phyloP scores from a whole-genome alignment of 2,329 filamentous ascomycete species.

The Helminthosporium solani region DNA sequence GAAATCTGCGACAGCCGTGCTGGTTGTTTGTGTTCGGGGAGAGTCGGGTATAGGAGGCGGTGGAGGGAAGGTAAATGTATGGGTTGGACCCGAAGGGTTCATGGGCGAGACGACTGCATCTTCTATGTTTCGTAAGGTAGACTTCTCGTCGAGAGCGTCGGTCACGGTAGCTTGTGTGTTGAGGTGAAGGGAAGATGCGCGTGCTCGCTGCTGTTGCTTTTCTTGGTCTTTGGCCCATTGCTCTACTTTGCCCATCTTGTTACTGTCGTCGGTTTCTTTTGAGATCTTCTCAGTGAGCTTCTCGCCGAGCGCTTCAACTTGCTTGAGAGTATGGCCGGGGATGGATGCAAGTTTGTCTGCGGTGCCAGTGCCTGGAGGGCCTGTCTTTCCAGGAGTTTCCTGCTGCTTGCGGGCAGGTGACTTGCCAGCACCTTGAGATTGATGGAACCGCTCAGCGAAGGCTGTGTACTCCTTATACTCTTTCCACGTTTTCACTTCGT shows the following conservation, averaged over 20 bases:
- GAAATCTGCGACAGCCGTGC: slow-evolving; percentile 9
- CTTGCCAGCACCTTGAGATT: slow-evolving; percentile 58
- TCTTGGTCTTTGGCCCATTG: slow-evolving; percentile 45
- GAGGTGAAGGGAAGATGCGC: slow-evolving; percentile 17
- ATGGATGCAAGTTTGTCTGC: slow-evolving; percentile 25
- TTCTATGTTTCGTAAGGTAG: slow-evolving; percentile 26
- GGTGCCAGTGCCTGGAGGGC: slow-evolving; percentile 48
- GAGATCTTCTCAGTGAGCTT: slow-evolving; percentile 34
- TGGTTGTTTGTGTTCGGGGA: background rate
- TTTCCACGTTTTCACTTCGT: slow-evolving; percentile 87
- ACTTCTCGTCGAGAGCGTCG: slow-evolving; percentile 35
- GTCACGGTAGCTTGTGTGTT: slow-evolving; percentile 20
- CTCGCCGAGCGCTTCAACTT: slow-evolving; percentile 28
- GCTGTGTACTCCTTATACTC: slow-evolving; percentile 83
- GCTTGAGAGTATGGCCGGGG: slow-evolving; percentile 24
- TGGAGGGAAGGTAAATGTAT: slow-evolving; percentile 34
- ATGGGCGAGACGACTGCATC: slow-evolving; percentile 35
- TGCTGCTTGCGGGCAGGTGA: slow-evolving; percentile 54
- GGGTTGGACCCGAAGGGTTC: slow-evolving; percentile 18
- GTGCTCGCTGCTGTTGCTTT: slow-evolving; percentile 19
- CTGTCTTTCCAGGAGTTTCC: slow-evolving; percentile 49
- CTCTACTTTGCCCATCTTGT: slow-evolving; percentile 34
- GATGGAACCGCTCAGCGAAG: slow-evolving; percentile 76
- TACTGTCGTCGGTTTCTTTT: slow-evolving; percentile 18
- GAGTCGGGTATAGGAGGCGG: slow-evolving; percentile 35